A percentile compares a stretch with the other conserved stretches of the same genome.
Evolutionary conservation across 805 yeast genomes (phyloP).

Genomic region (Metschnikowia borealis): DNA sequence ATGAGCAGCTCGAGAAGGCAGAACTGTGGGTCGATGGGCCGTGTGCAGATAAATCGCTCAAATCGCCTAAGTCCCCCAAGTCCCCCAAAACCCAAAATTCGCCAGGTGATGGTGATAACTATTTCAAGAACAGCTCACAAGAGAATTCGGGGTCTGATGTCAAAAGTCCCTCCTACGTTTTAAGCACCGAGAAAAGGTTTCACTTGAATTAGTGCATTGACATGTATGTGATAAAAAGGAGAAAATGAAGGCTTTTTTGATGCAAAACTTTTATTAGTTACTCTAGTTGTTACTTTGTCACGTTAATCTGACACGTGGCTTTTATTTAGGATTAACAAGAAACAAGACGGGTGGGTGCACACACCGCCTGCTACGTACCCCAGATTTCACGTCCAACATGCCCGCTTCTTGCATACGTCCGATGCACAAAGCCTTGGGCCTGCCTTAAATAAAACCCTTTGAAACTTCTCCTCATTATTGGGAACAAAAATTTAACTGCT

Average conservation of each 20-base stretch:
- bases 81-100: not conserved
- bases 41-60: not conserved
- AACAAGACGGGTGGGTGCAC: not conserved
- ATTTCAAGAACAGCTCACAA: not conserved
- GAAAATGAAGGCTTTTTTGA: too few relatives aligned
- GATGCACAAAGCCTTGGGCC: too few relatives aligned
- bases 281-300: too few relatives aligned
- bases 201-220: not conserved
- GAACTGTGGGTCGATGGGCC: constrained; percentile 69
- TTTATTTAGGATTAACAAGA: not conserved
- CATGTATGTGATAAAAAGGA: too few relatives aligned
- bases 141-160: not conserved
- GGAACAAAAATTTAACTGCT: not conserved
- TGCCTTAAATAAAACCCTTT: not conserved
- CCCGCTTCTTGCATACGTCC: not conserved
- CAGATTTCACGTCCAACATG: not conserved
- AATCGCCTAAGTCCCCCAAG: not conserved
- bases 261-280: too few relatives aligned
- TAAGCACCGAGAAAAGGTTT: not conserved
- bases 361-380: not conserved
- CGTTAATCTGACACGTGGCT: not conserved
- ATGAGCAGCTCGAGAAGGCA: constrained; percentile 78
- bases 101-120: not conserved
- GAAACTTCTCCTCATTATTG: not conserved
- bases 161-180: not conserved